A percentile compares a stretch with the other conserved stretches of the same genome.
These are phyloP conservation scores for Aspergillus vadensis DNA, from an alignment of 2,329 filamentous ascomycete genomes.

Conservation along the genomic window DNA sequence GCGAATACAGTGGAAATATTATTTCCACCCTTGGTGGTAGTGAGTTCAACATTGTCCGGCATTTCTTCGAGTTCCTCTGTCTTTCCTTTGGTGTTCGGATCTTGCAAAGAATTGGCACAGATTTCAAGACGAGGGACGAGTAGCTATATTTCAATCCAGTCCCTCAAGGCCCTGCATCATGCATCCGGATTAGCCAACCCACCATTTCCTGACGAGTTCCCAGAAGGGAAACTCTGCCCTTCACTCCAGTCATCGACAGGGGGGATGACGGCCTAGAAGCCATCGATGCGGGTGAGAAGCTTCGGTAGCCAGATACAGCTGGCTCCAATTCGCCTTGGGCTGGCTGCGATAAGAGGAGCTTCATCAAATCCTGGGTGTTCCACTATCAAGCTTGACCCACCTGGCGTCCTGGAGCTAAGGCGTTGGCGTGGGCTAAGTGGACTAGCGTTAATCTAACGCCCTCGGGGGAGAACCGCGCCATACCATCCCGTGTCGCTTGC, in stretches of 20 bases:
- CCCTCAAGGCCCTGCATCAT: neutral
- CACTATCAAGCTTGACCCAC: neutral
- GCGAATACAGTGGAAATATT: neutral
- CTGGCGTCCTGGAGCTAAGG: neutral
- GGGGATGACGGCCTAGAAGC: neutral
- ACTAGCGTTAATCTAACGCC: neutral
- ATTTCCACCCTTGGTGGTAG: neutral
- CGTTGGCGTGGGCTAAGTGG: neutral
- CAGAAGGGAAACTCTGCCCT: slow-evolving; percentile 4
- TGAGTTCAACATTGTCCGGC: neutral
- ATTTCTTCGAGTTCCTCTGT: neutral
- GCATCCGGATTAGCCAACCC: neutral
- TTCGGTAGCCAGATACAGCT: neutral
- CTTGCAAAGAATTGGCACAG: neutral
- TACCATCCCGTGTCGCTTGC: neutral
- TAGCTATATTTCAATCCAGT: neutral
- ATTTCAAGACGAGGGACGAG: neutral
- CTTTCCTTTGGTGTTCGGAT: neutral
- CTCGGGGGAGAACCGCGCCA: neutral
- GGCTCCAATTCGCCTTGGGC: neutral
- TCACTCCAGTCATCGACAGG: neutral
- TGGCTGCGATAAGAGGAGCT: neutral
- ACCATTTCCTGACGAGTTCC: neutral
- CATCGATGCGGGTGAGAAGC: neutral
- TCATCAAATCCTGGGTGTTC: slow-evolving; percentile 3